Evolutionary conservation across 331 rosid genomes (phyloP).

Genomic region (Arachis monticola): DNA sequence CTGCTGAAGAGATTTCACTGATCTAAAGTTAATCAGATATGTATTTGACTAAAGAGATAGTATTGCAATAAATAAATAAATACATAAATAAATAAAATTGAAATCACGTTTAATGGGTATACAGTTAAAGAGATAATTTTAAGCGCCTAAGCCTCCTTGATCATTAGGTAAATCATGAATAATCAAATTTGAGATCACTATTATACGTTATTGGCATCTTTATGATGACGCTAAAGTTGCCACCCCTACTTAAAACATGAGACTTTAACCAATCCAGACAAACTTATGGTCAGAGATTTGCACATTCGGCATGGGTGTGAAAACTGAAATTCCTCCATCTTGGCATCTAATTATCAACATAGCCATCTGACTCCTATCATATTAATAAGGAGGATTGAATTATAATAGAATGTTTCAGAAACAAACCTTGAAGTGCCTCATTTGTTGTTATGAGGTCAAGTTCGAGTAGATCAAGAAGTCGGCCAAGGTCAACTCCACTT

Average conservation of each 20-base stretch:
- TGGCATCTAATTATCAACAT: neutral
- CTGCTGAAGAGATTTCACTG: too few relatives aligned
- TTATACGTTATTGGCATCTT: too few relatives aligned
- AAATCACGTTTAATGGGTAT: too few relatives aligned
- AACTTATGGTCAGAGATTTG: neutral
- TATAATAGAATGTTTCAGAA: constrained; percentile 30
- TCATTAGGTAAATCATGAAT: too few relatives aligned
- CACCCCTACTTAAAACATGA: neutral
- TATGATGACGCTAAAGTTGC: too few relatives aligned
- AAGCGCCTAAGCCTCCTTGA: too few relatives aligned
- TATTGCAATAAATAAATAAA: too few relatives aligned
- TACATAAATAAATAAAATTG: too few relatives aligned
- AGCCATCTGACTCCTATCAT: neutral
- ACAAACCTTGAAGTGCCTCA: constrained; percentile 85
- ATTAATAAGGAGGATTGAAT: constrained; percentile 19
- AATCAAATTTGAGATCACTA: too few relatives aligned
- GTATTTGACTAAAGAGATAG: too few relatives aligned
- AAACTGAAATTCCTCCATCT: neutral
- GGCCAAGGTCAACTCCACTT: constrained; percentile 99
- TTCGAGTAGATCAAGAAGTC: constrained; percentile 94
- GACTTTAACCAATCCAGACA: neutral
- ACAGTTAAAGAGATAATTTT: too few relatives aligned
- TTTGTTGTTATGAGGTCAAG: constrained; percentile 87
- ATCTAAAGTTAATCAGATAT: too few relatives aligned
- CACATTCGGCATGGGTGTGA: neutral